A percentile compares a stretch with the other conserved stretches of the same genome.
Evolutionary conservation across 140 eudicot genomes (phyloP).

Genomic region (Erigeron philadelphicus): DNA sequence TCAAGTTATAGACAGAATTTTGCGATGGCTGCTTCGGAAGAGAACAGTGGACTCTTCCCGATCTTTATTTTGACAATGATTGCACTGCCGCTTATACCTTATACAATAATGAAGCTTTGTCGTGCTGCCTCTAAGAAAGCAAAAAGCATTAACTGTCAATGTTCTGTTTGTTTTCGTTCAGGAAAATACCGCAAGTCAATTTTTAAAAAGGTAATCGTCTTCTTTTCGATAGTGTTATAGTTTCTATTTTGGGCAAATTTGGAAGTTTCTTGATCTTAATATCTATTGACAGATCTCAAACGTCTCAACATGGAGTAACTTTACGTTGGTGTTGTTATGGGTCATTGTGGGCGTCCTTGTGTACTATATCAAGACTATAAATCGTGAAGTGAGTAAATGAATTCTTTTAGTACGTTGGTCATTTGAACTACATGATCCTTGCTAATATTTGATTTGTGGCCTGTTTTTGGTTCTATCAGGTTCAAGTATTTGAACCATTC

Average conservation of each 20-base stretch:
- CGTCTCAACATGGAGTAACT: conserved; percentile 69
- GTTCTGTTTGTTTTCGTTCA: conserved; percentile 64
- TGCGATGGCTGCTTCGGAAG: conserved; percentile 73
- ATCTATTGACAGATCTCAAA: conserved; percentile 50
- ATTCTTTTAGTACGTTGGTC: background rate
- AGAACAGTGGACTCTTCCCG: conserved; percentile 76
- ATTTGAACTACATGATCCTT: conserved; percentile 7
- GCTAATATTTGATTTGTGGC: conserved; percentile 1
- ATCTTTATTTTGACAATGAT: conserved; percentile 76
- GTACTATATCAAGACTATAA: conserved; percentile 60
- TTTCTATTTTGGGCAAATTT: conserved; percentile 1
- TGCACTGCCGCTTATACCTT: conserved; percentile 87
- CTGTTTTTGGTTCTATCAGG: conserved; percentile 25
- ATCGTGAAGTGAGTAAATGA: conserved; percentile 55
- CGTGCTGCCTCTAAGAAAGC: conserved; percentile 75
- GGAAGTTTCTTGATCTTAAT: conserved; percentile 7
- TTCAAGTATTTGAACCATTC: conserved; percentile 83
- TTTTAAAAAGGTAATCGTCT: conserved; percentile 43
- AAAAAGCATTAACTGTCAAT: conserved; percentile 66
- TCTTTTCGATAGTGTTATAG: conserved; percentile 10
- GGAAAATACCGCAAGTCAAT: conserved; percentile 85
- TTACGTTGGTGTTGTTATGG: conserved; percentile 81
- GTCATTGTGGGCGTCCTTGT: conserved; percentile 64
- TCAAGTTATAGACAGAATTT: conserved; percentile 14
- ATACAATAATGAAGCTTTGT: conserved; percentile 69